A percentile compares a stretch with the other conserved stretches of the same genome.
phyloP scores from a whole-genome alignment of 164 flowering plant genomes.

The Nymphaea thermarum region DNA sequence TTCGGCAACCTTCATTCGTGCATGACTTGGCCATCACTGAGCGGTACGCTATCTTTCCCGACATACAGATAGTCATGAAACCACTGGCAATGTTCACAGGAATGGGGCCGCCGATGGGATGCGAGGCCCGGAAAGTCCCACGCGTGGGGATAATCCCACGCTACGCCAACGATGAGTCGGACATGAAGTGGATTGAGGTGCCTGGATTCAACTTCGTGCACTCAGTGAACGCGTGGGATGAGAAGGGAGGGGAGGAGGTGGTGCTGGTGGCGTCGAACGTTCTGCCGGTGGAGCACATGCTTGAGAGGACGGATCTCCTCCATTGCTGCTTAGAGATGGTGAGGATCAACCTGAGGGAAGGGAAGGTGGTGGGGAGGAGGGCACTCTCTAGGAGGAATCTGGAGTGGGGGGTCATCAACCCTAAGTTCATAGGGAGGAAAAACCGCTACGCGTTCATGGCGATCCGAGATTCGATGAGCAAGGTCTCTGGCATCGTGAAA shows the following conservation, averaged over 20 bases:
- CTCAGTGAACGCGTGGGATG: conserved; percentile 76
- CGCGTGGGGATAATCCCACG: too few relatives aligned
- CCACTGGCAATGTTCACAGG: conserved; percentile 33
- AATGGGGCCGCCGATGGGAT: conserved; percentile 17
- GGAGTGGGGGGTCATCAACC: conserved; percentile 61
- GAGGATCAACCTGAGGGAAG: conserved; percentile 37
- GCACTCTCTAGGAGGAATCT: conserved; percentile 45
- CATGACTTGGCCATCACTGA: conserved; percentile 79
- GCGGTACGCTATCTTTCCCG: conserved; percentile 46
- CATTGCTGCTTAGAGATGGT: conserved; percentile 55
- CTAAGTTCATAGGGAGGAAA: conserved; percentile 31
- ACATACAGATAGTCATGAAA: conserved; percentile 52
- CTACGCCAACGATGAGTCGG: conserved; percentile 16
- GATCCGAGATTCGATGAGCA: conserved; percentile 51
- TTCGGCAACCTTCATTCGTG: conserved; percentile 34
- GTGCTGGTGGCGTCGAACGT: conserved; percentile 56
- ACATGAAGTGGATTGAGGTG: conserved; percentile 65
- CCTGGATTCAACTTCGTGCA: conserved; percentile 70
- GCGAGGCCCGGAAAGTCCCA: too few relatives aligned
- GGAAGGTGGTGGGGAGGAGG: conserved; percentile 25
- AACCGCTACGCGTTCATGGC: conserved; percentile 50
- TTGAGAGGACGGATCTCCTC: conserved; percentile 46
- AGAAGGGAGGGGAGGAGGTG: conserved; percentile 36
- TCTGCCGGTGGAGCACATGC: conserved; percentile 37
- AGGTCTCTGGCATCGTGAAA: conserved; percentile 59